Evolutionary conservation across 257 asterid species (phyloP).

Genomic region (Schizonepeta tenuifolia): DNA sequence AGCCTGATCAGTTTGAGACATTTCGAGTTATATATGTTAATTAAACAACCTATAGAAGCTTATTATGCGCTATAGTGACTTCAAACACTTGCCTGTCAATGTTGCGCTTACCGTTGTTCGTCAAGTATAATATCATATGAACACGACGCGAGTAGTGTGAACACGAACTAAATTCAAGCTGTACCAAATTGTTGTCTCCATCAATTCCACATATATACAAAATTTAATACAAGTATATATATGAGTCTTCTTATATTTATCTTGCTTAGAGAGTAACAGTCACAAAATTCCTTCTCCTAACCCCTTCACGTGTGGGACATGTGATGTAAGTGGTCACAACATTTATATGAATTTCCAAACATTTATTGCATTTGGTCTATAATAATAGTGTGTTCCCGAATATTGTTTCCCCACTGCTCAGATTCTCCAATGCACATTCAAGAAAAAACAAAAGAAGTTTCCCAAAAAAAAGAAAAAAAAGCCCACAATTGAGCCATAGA

Average conservation of each 20-base stretch:
- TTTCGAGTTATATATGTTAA: no score
- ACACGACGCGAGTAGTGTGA: no score
- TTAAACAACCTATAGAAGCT: no score
- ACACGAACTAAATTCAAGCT: no score
- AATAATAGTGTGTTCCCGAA: constrained; percentile 19
- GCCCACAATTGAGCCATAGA: no score
- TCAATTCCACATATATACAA: background rate
- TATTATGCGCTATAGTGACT: no score
- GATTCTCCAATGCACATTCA: constrained; percentile 31
- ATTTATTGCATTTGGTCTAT: constrained; percentile 21
- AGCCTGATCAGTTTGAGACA: no score
- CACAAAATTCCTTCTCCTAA: constrained; percentile 17
- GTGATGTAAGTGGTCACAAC: constrained; percentile 37
- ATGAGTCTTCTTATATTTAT: background rate
- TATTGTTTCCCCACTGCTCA: constrained; percentile 39
- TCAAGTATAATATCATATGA: no score
- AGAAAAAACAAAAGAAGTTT: background rate
- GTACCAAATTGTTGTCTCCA: no score
- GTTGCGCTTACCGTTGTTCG: no score
- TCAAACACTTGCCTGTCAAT: no score
- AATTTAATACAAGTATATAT: background rate
- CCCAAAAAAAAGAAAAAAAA: background rate
- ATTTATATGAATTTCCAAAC: background rate
- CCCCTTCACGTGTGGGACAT: constrained; percentile 39
- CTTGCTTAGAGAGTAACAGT: background rate